Evolutionary conservation across 2,329 filamentous ascomycete genomes (phyloP), one percentile per base, ranked within the genome.

Genomic region (Aspergillus jensenii): DNA sequence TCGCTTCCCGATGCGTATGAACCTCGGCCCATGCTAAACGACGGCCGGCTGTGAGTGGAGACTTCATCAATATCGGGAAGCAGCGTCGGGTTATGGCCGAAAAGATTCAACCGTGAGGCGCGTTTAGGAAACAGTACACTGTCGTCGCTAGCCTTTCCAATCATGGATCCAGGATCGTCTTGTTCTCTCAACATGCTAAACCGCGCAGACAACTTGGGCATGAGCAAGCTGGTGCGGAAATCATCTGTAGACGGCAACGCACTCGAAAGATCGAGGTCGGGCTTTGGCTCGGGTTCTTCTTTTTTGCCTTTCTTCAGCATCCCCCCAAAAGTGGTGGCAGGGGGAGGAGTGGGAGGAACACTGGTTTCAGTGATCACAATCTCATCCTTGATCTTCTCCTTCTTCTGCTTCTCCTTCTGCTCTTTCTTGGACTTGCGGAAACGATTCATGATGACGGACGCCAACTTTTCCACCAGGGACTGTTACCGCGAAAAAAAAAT

Each of bases 121-220:
- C 91, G 85, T 68, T 91, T 93, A 3, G 90, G 90, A 62, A 87
- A 90, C 19, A 98, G 78, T 3, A 98, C 93, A 65, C 93, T 97
- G 74, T 97, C 93, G 71, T 98, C 93, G 74, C 90, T 95, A 15
- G 93, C 93, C 75, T 98, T 97, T 58, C 93, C 93, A 33, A 97
- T 83, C 72, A 92, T 90, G 2, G 91, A 93, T 61, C 81, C 88
- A 1, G 93, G 93, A 68, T 97, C 92, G 72, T 97, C 93, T 73
- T 97, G 93, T 74, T 97, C 93, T 68, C 91, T 83, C 33, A 98
- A 80, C 93, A 98, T 98, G 66, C 93, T 98, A 74, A 99, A 99
- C 6, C 95, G 87, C 12, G 93, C 91, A 0, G 93, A 98, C 4
- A 99, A 82, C 43, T 93, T 93, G 0, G 91, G 93, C 93, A 99